Evolutionary conservation across 495 filamentous ascomycete genomes (phyloP).

Genomic region (Astrothelium subdiscretum): DNA sequence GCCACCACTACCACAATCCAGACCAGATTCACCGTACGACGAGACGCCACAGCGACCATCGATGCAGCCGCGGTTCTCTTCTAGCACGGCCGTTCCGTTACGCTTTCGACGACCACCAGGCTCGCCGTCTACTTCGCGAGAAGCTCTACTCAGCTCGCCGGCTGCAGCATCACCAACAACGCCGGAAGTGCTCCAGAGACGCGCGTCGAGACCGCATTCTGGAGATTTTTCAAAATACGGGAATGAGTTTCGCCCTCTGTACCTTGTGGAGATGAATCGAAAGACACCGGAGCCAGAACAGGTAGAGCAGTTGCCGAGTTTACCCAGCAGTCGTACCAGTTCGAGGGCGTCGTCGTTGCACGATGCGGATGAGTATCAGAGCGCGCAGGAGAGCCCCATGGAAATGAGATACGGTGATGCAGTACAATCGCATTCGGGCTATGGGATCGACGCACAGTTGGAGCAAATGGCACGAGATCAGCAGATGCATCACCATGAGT

Average conservation of each 20-base stretch:
- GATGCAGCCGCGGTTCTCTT: conserved; percentile 10
- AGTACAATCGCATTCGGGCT: neutral
- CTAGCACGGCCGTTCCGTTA: conserved; percentile 25
- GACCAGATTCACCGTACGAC: conserved; percentile 6
- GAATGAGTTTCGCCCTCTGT: conserved; percentile 28
- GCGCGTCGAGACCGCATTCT: neutral
- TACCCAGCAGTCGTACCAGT: conserved; percentile 24
- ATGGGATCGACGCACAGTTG: neutral
- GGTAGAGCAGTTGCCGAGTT: conserved; percentile 21
- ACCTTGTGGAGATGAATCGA: conserved; percentile 32
- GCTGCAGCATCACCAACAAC: neutral
- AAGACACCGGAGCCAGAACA: conserved; percentile 25
- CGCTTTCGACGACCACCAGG: conserved; percentile 21
- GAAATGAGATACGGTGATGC: neutral
- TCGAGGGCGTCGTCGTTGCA: conserved; percentile 22
- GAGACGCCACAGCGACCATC: conserved; percentile 6
- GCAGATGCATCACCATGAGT: conserved; percentile 1
- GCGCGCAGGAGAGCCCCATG: conserved; percentile 19
- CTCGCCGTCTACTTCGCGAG: conserved; percentile 15
- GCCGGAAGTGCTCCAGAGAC: conserved; percentile 3
- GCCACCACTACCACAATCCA: conserved; percentile 7
- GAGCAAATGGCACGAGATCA: neutral
- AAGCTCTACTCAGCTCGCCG: conserved; percentile 13
- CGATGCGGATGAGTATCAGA: conserved; percentile 29
- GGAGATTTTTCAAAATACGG: conserved; percentile 2